Evolutionary conservation across 2,329 filamentous ascomycete genomes (phyloP).

Genomic region (Thelonectria blattea): DNA sequence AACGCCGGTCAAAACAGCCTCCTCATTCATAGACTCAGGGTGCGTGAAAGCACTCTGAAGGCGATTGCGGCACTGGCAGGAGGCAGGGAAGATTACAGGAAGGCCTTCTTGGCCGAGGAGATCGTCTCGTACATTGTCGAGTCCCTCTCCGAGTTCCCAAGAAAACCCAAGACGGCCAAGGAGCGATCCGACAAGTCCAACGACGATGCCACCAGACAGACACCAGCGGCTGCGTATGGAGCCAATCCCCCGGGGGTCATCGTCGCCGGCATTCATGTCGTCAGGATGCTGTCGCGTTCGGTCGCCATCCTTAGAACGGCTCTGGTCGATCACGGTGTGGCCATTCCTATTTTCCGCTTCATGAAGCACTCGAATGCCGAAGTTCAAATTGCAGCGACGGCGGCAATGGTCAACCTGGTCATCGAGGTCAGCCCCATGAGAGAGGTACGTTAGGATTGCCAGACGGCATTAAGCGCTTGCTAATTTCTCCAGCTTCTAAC

Average conservation of each 20-base stretch:
- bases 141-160: conserved; percentile 68
- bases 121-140: conserved; percentile 82
- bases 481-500: conserved; percentile 66
- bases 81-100: conserved; percentile 83
- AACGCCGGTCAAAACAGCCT: conserved; percentile 64
- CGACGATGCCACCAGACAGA: conserved; percentile 40
- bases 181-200: conserved; percentile 50
- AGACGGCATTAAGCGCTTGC: conserved; percentile 9
- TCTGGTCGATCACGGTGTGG: conserved; percentile 84
- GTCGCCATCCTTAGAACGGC: conserved; percentile 84
- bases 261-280: conserved; percentile 82
- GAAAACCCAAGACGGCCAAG: conserved; percentile 53
- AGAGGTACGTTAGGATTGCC: conserved; percentile 61
- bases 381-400: conserved; percentile 85
- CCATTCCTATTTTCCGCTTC: conserved; percentile 76
- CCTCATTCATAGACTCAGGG: conserved; percentile 72
- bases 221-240: conserved; percentile 61
- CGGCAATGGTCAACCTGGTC: conserved; percentile 83
- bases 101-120: conserved; percentile 82
- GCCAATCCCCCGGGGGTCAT: conserved; percentile 78
- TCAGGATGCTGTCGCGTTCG: conserved; percentile 82
- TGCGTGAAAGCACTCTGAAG: conserved; percentile 77
- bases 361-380: conserved; percentile 77
- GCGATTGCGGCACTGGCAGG: conserved; percentile 83
- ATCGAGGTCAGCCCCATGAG: conserved; percentile 91